Evolutionary conservation across 2,329 filamentous ascomycete species (phyloP), one percentile per base, ranked within the genome.

Genomic region (Lasiodiplodia theobromae): DNA sequence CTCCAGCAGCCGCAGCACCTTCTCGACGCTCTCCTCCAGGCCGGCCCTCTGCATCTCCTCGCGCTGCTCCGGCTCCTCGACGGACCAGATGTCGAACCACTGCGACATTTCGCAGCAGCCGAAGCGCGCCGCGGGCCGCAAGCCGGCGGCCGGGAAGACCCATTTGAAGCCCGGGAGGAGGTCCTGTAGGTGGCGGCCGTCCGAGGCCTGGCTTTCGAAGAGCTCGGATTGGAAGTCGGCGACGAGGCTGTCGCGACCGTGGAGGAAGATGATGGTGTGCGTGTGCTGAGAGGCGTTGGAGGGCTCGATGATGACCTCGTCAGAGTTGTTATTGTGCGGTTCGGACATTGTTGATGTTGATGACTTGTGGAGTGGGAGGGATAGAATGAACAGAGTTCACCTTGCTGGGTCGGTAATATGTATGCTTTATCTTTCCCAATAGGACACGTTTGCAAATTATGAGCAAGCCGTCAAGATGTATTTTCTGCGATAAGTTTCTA

Each of bases 191-290:
- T 3, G 3, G 65, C 69, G 31, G 2, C 8, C 31, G 49, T 74
- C 70, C 16, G 72, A 74, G 18, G 72, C 72, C 67, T 77, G 71
- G 49, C 72, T 75, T 66, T 78, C 77, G 70, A 84, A 81, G 58
- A 85, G 73, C 66, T 84, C 82, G 12, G 52, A 44, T 0, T 78
- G 74, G 57, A 83, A 84, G 38, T 82, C 78, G 0, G 70, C 18
- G 23, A 74, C 75, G 3, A 69, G 72, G 71, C 79, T 82, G 68
- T 81, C 82, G 37, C 80, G 75, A 8, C 82, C 82, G 63, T 85
- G 82, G 25, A 85, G 79, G 65, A 83, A 77, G 51, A 85, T 83
- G 52, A 85, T 69, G 0, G 82, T 85, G 56, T 84, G 80, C 0
- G 78, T 82, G 66, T 84, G 82, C 0, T 23, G 23, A 2, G 37